Percentiles rank a stretch among this genome's conserved stretches.
phyloP scores from a whole-genome alignment of 1,139 yeast species.

The Casaregolazyma suthepensis region DNA sequence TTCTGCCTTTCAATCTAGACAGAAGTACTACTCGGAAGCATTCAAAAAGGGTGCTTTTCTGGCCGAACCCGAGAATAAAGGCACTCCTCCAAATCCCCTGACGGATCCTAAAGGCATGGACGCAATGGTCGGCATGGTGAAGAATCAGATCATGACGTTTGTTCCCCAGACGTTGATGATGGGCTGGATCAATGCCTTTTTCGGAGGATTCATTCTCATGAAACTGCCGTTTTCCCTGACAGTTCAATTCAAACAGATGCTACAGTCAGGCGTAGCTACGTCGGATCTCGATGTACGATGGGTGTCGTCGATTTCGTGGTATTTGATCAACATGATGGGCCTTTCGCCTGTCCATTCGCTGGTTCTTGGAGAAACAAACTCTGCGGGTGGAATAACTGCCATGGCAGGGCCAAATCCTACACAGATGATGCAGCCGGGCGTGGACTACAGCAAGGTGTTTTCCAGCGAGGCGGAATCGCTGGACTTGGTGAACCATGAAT shows the following conservation, averaged over 20 bases:
- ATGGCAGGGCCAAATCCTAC: slow-evolving; percentile 22
- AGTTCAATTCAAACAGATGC: slow-evolving; percentile 81
- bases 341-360: slow-evolving; percentile 74
- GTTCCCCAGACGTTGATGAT: slow-evolving; percentile 89
- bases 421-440: slow-evolving; percentile 43
- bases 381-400: slow-evolving; percentile 36
- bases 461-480: slow-evolving; percentile 69
- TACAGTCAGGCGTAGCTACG: slow-evolving; percentile 83
- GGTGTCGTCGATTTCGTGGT: slow-evolving; percentile 98
- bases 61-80: slow-evolving; percentile 42
- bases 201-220: slow-evolving; percentile 86
- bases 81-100: slow-evolving; percentile 48
- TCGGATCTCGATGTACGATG: slow-evolving; percentile 83
- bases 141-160: slow-evolving; percentile 73
- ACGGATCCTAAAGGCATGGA: slow-evolving; percentile 69
- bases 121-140: slow-evolving; percentile 71
- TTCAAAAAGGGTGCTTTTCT: slow-evolving; percentile 49
- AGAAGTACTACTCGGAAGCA: slow-evolving; percentile 38
- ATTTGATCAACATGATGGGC: slow-evolving; percentile 83
- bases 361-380: slow-evolving; percentile 51
- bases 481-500: slow-evolving; percentile 56
- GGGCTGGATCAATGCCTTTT: slow-evolving; percentile 95
- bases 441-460: slow-evolving; percentile 49
- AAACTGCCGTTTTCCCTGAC: slow-evolving; percentile 80
- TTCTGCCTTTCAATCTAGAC: slow-evolving; percentile 46